Percentiles rank a stretch among this genome's conserved stretches.
Conservation (phyloP, 441 rosid genomes). For the Adansonia gregorii region DNA sequence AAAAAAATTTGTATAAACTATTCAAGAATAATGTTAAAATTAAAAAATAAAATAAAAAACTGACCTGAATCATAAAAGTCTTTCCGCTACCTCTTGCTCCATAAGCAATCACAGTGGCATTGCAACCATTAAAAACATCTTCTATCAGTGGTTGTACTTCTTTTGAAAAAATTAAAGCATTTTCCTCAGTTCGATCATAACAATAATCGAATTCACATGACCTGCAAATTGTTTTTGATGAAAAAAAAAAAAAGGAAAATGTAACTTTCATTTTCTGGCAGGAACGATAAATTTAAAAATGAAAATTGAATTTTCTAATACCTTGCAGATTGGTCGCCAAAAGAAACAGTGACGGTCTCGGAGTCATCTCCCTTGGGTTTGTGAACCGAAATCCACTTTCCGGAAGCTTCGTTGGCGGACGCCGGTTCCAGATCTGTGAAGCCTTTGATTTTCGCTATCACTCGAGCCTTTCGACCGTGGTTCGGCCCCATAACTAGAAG, state of each 20-base stretch:
- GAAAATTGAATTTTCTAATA: neutral
- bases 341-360: constrained; percentile 47
- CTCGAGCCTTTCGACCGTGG: constrained; percentile 41
- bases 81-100: constrained; percentile 75
- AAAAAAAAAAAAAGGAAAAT: neutral
- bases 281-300: neutral
- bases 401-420: constrained; percentile 15
- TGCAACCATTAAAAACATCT: constrained; percentile 52
- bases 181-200: constrained; percentile 49
- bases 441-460: constrained; percentile 64
- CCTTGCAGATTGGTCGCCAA: constrained; percentile 52
- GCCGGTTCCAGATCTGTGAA: constrained; percentile 34
- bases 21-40: neutral
- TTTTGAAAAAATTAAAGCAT: constrained; percentile 37
- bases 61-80: constrained; percentile 55
- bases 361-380: constrained; percentile 51
- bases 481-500: constrained; percentile 16
- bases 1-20: neutral
- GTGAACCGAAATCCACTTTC: constrained; percentile 42
- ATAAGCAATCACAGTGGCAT: constrained; percentile 56
- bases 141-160: constrained; percentile 59
- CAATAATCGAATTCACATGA: constrained; percentile 52
- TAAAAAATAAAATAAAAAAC: neutral
- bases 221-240: constrained; percentile 33
- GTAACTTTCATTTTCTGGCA: neutral